These are phyloP conservation scores for Drechslerella stenobrocha DNA, from an alignment of 2,329 filamentous ascomycete genomes.

Conservation along the genomic window DNA sequence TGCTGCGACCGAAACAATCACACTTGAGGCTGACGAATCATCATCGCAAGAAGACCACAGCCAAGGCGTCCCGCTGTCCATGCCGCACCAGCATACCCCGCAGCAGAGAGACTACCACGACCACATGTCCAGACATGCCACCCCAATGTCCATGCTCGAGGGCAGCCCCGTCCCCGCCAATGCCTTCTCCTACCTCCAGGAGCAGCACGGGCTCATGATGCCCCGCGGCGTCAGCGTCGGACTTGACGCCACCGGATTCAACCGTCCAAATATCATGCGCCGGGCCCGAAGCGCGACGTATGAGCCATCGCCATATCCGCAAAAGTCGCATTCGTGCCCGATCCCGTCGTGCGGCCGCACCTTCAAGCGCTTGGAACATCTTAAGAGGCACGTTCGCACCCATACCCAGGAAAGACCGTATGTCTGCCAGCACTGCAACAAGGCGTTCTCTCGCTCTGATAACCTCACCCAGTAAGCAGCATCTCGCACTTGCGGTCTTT, in stretches of 20 bases:
- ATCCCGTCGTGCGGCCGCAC: slow-evolving; percentile 95
- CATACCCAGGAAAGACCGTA: slow-evolving; percentile 99
- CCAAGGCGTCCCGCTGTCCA: slow-evolving; percentile 43
- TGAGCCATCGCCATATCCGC: slow-evolving; percentile 93
- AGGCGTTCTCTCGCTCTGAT: slow-evolving; percentile 97
- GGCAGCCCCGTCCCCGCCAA: slow-evolving; percentile 76
- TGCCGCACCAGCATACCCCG: slow-evolving; percentile 62
- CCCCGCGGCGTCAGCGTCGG: slow-evolving; percentile 53
- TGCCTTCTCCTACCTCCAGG: slow-evolving; percentile 70
- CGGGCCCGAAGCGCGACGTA: slow-evolving; percentile 93
- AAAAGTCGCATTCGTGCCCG: slow-evolving; percentile 98
- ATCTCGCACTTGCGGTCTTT: neutral
- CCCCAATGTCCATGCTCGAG: slow-evolving; percentile 77
- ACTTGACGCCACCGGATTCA: slow-evolving; percentile 62
- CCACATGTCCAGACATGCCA: slow-evolving; percentile 78
- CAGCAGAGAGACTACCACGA: slow-evolving; percentile 80
- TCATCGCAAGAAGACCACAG: slow-evolving; percentile 48
- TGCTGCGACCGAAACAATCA: slow-evolving; percentile 69
- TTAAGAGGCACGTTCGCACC: slow-evolving; percentile 98
- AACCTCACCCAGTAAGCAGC: slow-evolving; percentile 90
- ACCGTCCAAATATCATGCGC: slow-evolving; percentile 73
- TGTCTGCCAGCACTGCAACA: slow-evolving; percentile 95
- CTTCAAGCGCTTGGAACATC: slow-evolving; percentile 98
- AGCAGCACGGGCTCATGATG: slow-evolving; percentile 59
- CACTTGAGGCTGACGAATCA: slow-evolving; percentile 59